A percentile compares a stretch with the other conserved stretches of the same genome.
Evolutionary conservation across 2,329 filamentous ascomycete species (phyloP).

Genomic region (Monilinia fructigena): DNA sequence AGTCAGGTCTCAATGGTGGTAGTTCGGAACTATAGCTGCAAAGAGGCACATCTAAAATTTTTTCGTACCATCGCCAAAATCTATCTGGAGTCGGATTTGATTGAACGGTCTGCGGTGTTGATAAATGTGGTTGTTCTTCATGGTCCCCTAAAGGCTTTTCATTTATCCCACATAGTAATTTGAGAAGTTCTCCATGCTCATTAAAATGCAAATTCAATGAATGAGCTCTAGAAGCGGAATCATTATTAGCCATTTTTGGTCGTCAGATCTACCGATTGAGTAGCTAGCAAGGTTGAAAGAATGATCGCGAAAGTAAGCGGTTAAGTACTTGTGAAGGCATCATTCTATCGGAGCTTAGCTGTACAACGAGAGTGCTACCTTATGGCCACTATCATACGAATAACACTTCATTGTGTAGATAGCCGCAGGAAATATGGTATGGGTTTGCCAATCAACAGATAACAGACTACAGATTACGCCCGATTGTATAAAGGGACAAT

Average conservation of each 20-base stretch:
- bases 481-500: neutral
- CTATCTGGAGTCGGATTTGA: no score
- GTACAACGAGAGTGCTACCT: neutral
- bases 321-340: neutral
- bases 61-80: neutral
- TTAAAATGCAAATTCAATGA: no score
- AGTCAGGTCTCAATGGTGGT: neutral
- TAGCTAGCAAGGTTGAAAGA: neutral
- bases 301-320: neutral
- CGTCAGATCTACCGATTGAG: neutral
- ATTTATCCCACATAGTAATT: neutral
- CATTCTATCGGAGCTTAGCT: neutral
- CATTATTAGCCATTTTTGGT: neutral
- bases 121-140: neutral
- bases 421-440: neutral
- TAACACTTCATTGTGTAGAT: neutral
- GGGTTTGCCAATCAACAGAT: neutral
- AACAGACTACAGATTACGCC: neutral
- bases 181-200: neutral
- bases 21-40: fast-evolving
- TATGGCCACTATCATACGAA: neutral
- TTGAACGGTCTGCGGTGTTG: no score
- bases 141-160: neutral
- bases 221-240: neutral
- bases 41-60: no score